These are phyloP conservation scores for Phytophthora chlamydospora DNA, from an alignment of 352 stramenopile species.

Conservation along the genomic window DNA sequence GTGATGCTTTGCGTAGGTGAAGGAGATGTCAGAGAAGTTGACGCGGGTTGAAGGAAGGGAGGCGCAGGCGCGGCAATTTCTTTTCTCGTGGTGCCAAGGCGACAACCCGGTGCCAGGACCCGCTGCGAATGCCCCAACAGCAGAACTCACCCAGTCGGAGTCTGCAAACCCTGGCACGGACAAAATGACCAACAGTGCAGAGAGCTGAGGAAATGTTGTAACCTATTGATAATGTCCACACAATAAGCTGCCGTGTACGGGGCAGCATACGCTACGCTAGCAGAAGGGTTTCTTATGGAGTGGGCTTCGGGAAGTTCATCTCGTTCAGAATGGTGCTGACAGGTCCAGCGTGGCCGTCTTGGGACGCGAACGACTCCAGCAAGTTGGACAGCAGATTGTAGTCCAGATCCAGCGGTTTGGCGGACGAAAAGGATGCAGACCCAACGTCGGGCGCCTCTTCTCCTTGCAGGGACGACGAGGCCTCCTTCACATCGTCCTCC, in stretches of 20 bases:
- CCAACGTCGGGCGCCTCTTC: constrained; percentile 14
- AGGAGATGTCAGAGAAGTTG: constrained; percentile 40
- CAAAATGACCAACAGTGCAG: constrained; percentile 25
- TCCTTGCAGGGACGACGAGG: constrained; percentile 4
- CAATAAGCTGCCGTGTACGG: constrained; percentile 4
- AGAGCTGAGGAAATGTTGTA: constrained; percentile 30
- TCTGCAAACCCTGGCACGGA: constrained; percentile 13
- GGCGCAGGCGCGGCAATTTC: constrained; percentile 50
- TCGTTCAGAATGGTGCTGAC: constrained; percentile 81
- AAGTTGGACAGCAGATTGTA: constrained; percentile 87
- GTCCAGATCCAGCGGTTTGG: constrained; percentile 74
- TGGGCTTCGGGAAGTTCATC: constrained; percentile 42
- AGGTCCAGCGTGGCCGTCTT: constrained; percentile 72
- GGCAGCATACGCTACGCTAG: constrained; percentile 1
- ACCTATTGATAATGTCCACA: constrained; percentile 31
- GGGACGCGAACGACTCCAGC: constrained; percentile 80
- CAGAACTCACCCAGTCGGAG: neutral
- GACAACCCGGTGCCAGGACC: neutral
- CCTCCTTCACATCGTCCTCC: constrained; percentile 16
- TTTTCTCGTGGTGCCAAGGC: constrained; percentile 48
- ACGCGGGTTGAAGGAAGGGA: constrained; percentile 42
- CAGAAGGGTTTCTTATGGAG: constrained; percentile 5
- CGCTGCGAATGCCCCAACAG: neutral
- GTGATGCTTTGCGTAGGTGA: constrained; percentile 29
- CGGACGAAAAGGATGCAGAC: constrained; percentile 29